phyloP scores from a whole-genome alignment of 441 rosid genomes.

The Biscutella laevigata region DNA sequence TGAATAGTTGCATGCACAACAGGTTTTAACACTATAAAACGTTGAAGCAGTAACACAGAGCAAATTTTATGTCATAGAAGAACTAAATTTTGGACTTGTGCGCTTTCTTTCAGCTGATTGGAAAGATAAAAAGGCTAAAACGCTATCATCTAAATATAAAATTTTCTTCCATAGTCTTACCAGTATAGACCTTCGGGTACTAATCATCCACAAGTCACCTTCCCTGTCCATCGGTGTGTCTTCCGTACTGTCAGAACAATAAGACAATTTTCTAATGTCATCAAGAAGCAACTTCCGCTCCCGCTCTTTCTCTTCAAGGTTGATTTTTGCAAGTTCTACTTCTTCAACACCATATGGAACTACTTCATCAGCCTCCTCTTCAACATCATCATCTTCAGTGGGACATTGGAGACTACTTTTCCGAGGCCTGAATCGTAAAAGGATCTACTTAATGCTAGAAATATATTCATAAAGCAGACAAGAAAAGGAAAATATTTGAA shows the following conservation, averaged over 20 bases:
- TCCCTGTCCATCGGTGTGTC: constrained; percentile 43
- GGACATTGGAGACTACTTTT: constrained; percentile 85
- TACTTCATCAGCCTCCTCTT: constrained; percentile 95
- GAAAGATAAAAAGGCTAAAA: no score
- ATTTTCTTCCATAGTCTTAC: constrained; percentile 49
- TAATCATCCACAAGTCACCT: constrained; percentile 68
- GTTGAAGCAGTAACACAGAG: background rate
- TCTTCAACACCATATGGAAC: constrained; percentile 99
- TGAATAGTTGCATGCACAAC: constrained; percentile 12
- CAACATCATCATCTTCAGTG: constrained; percentile 92
- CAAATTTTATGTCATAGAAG: background rate
- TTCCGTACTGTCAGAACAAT: constrained; percentile 40
- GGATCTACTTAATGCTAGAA: background rate
- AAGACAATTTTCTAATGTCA: constrained; percentile 78
- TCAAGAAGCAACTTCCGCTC: constrained; percentile 66
- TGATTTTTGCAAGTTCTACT: constrained; percentile 88
- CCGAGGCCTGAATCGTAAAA: constrained; percentile 65
- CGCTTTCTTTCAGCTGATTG: background rate
- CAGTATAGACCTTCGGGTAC: constrained; percentile 55
- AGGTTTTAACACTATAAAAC: background rate
- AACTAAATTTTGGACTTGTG: background rate
- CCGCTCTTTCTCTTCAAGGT: constrained; percentile 74
- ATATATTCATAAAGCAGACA: background rate
- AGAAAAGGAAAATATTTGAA: background rate
- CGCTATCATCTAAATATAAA: no score